phyloP scores from a whole-genome alignment of 129 eudicot genomes.

The Flaveria brownii region DNA sequence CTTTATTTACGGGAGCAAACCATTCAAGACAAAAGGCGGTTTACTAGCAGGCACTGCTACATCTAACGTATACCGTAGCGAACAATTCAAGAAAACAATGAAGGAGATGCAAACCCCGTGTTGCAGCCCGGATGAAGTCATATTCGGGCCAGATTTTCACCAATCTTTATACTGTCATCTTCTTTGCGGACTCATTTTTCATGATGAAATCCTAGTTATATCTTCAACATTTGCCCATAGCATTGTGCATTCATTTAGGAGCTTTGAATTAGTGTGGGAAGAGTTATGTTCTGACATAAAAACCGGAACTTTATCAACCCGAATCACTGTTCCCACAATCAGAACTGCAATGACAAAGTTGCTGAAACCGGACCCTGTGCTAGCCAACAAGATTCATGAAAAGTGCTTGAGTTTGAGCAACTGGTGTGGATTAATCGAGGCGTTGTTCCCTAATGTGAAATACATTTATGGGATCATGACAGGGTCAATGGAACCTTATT shows the following conservation, averaged over 20 bases:
- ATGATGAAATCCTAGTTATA: constrained; percentile 63
- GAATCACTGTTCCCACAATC: constrained; percentile 62
- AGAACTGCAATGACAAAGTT: constrained; percentile 62
- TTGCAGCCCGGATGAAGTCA: constrained; percentile 95
- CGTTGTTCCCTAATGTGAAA: constrained; percentile 79
- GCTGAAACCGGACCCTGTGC: constrained; percentile 68
- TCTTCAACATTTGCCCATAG: constrained; percentile 94
- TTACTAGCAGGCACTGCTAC: constrained; percentile 90
- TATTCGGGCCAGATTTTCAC: constrained; percentile 85
- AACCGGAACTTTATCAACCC: constrained; percentile 50
- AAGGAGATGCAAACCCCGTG: constrained; percentile 62
- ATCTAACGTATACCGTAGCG: constrained; percentile 70
- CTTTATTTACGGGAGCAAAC: constrained; percentile 85
- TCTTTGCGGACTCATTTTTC: constrained; percentile 69
- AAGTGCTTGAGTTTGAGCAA: constrained; percentile 62
- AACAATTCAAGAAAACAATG: constrained; percentile 67
- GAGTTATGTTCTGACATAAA: constrained; percentile 66
- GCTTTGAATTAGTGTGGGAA: constrained; percentile 76
- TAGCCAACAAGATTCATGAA: constrained; percentile 54
- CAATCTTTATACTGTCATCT: constrained; percentile 95
- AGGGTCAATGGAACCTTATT: constrained; percentile 94
- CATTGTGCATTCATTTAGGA: constrained; percentile 80
- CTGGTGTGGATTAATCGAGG: constrained; percentile 83
- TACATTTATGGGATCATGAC: constrained; percentile 96
- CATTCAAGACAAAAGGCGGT: constrained; percentile 81